Evolutionary conservation across 1,284 basidiomycete genomes (phyloP).

Genomic region (Pyrrhoderma lamaoense): DNA sequence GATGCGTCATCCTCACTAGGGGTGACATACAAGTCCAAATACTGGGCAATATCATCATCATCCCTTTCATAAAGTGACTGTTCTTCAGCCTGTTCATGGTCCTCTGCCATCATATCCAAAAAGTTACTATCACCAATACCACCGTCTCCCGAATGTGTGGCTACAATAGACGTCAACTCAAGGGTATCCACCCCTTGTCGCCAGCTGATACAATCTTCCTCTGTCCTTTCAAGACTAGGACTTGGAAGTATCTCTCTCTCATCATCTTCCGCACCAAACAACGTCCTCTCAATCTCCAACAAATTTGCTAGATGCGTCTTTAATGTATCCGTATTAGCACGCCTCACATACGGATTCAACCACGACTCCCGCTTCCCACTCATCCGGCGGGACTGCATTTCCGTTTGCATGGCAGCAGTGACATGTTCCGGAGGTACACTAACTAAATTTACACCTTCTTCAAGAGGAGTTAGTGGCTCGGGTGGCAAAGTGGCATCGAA

Average conservation of each 20-base stretch:
- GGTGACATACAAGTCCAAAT: constrained; percentile 5
- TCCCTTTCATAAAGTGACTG: not conserved
- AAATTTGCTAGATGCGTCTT: constrained; percentile 31
- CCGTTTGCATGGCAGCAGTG: constrained; percentile 14
- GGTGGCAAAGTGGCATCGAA: not conserved
- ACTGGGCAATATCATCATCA: not conserved
- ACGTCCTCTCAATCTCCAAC: constrained; percentile 33
- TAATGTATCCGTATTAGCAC: constrained; percentile 30
- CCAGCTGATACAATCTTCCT: constrained; percentile 10
- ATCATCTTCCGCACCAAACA: constrained; percentile 25
- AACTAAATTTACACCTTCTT: constrained; percentile 11
- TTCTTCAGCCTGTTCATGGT: not conserved
- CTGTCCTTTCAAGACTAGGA: not conserved
- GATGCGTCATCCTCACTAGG: not conserved
- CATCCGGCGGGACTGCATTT: constrained; percentile 23
- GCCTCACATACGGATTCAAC: constrained; percentile 30
- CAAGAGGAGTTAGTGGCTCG: constrained; percentile 4
- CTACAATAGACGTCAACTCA: too few species aligned
- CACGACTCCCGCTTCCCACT: constrained; percentile 26
- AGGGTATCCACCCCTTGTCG: constrained; percentile 9
- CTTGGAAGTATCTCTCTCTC: constrained; percentile 26
- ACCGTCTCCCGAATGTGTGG: too few species aligned
- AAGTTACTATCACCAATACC: constrained; percentile 4
- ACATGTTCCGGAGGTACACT: constrained; percentile 6
- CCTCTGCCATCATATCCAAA: constrained; percentile 6